Conservation (phyloP, 2,329 filamentous ascomycete species). For the Rhynchosporium agropyri region DNA sequence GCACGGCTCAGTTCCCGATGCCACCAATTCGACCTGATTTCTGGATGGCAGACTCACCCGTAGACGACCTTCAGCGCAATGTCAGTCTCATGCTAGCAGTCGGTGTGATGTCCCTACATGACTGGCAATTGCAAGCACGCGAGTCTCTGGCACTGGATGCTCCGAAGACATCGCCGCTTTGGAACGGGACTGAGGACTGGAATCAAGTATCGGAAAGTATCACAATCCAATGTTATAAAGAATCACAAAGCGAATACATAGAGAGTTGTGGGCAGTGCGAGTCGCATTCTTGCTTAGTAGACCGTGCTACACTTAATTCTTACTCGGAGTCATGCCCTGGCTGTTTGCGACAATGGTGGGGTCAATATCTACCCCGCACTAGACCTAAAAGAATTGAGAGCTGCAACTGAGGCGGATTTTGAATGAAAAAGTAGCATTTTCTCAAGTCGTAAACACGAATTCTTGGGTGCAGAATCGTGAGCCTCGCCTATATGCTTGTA, state of each 20-base stretch:
- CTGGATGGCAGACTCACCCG: conserved; percentile 57
- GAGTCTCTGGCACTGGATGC: conserved; percentile 56
- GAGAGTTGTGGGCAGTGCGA: conserved; percentile 6
- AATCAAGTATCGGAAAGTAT: not conserved
- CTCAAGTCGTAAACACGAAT: conserved; percentile 26
- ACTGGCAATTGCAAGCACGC: conserved; percentile 86
- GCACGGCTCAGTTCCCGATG: conserved; percentile 26
- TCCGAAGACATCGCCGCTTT: conserved; percentile 35
- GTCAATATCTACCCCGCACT: conserved; percentile 35
- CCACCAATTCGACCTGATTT: not conserved
- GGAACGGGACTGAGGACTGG: not conserved
- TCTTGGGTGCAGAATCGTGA: conserved; percentile 19
- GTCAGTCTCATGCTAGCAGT: conserved; percentile 31
- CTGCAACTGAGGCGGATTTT: conserved; percentile 14
- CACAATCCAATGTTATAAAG: not conserved
- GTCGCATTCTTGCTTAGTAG: conserved; percentile 14
- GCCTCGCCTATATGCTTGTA: conserved; percentile 18
- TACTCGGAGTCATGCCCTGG: conserved; percentile 22
- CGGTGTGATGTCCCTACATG: conserved; percentile 68
- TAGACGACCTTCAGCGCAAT: conserved; percentile 64
- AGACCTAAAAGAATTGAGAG: conserved; percentile 22
- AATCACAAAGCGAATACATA: conserved; percentile 23
- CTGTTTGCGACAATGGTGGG: conserved; percentile 21
- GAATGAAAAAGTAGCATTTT: conserved; percentile 22
- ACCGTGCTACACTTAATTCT: not conserved